Evolutionary conservation across 1,284 basidiomycete genomes (phyloP), one percentile per base, ranked within the genome.

Genomic region (Mycena citricolor): DNA sequence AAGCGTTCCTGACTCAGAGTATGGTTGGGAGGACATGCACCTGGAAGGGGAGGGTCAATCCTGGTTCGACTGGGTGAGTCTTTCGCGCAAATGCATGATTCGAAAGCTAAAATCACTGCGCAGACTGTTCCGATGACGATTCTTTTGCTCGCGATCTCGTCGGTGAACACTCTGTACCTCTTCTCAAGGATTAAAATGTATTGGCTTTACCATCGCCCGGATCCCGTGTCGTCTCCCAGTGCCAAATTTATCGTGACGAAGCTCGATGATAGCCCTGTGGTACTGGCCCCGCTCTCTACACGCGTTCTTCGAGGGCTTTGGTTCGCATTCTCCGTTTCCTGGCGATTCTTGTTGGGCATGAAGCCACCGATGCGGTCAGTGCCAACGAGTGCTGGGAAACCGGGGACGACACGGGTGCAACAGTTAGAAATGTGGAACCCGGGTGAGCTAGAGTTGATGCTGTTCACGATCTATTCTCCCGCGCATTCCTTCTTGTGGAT

Each of bases 381-480:
- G 25, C 64, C 67, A 28, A 60, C 61, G n/a, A 63, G 67, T 32
- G 64, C 69, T 25, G 66, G 64, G 32, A 65, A 68, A 7, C 69
- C 68, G 33, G 76, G 69, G 54, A 67, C 64, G 5, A 63, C 69
- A 4, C 68, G 64, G 17, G 72, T 90, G 14, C 86, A 89, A 58
- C 81, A 87, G 59, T 65, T 92, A 40, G 80, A 86, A 48, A 72
- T 87, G 29, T 92, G 89, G 89, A 69, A 73, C 7, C 88, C 89
- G 2, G 81, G 79, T n/a, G 77, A 81, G 52, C 64, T 88, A 33
- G 84, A 89, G 58, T 68, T 80, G 52, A 71, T 70, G 49, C 64
- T 91, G 23, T 84, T 91, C 51, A 73, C 76, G 36, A 64, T 89
- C 23, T 92, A 90, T 64, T 90, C 89, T 2, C 89, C 89, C 26